A percentile compares a stretch with the other conserved stretches of the same genome.
phyloP scores from a whole-genome alignment of 768 basidiomycete genomes.

The Epithele typhae region DNA sequence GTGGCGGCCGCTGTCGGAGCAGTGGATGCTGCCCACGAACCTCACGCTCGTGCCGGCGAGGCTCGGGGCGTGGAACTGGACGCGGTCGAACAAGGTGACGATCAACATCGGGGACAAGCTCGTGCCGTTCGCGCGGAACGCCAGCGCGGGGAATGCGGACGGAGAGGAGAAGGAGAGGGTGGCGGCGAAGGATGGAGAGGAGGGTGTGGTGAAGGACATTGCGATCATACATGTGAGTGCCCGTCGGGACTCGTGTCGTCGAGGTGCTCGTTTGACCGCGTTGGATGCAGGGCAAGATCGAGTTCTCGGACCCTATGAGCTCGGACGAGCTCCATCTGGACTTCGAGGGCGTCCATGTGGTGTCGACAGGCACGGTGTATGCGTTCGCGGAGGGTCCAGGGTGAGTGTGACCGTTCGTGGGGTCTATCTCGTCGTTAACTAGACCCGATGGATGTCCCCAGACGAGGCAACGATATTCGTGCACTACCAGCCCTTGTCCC shows the following conservation, averaged over 20 bases:
- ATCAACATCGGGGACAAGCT: conserved; percentile 66
- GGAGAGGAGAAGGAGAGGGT: not conserved
- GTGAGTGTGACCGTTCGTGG: too few relatives aligned
- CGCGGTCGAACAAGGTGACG: conserved; percentile 53
- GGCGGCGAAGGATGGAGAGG: too few relatives aligned
- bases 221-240: conserved; percentile 61
- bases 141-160: too few relatives aligned
- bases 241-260: not conserved
- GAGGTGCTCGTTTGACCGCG: not conserved
- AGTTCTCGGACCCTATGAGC: conserved; percentile 50
- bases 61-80: conserved; percentile 69
- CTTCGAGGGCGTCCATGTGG: conserved; percentile 74
- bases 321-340: conserved; percentile 62
- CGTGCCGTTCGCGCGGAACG: conserved; percentile 30
- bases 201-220: conserved; percentile 32
- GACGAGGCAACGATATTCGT: conserved; percentile 60
- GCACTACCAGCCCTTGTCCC: conserved; percentile 66
- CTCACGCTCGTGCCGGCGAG: conserved; percentile 44
- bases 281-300: conserved; percentile 64
- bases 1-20: conserved; percentile 50
- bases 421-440: not conserved
- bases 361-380: conserved; percentile 71
- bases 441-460: conserved; percentile 23
- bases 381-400: conserved; percentile 63
- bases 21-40: conserved; percentile 51